These are phyloP conservation scores for Gaertneriomyces sp. DNA, from an alignment of 192 early-diverging fungal genomes.

Conservation along the genomic window DNA sequence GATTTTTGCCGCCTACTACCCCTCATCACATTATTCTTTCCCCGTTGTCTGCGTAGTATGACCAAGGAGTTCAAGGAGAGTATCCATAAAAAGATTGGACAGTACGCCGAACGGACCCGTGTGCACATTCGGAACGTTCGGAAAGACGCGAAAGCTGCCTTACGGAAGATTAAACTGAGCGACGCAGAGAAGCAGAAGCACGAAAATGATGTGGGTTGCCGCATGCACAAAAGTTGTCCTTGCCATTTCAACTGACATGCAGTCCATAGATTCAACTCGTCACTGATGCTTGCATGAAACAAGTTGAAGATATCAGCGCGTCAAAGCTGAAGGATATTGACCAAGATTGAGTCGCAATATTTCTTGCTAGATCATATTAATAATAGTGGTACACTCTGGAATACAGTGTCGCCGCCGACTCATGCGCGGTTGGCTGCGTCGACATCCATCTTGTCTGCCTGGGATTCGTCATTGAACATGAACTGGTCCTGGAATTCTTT, in stretches of 20 bases:
- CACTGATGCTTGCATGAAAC: slow-evolving; percentile 28
- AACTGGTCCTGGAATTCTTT: slow-evolving; percentile 93
- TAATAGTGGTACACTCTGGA: no score
- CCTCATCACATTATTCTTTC: neutral
- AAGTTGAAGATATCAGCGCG: slow-evolving; percentile 62
- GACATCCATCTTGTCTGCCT: slow-evolving; percentile 25
- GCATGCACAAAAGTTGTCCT: neutral
- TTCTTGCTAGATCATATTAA: no score
- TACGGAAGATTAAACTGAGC: slow-evolving; percentile 57
- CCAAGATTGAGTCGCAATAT: no score
- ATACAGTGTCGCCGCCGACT: no score
- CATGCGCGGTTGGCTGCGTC: neutral
- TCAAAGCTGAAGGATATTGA: slow-evolving; percentile 70
- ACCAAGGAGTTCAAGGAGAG: slow-evolving; percentile 74
- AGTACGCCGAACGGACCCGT: slow-evolving; percentile 65
- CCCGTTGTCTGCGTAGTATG: slow-evolving; percentile 31
- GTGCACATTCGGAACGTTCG: slow-evolving; percentile 63
- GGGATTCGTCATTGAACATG: slow-evolving; percentile 69
- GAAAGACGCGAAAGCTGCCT: slow-evolving; percentile 68
- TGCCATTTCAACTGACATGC: neutral
- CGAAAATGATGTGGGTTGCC: slow-evolving; percentile 53
- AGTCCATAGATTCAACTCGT: slow-evolving; percentile 8
- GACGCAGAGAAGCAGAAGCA: slow-evolving; percentile 56
- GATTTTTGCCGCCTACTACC: neutral
- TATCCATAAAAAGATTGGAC: slow-evolving; percentile 59